Conservation (phyloP, 176 grass and related monocot species). For the sorghum (Sorghum bicolor) region DNA sequence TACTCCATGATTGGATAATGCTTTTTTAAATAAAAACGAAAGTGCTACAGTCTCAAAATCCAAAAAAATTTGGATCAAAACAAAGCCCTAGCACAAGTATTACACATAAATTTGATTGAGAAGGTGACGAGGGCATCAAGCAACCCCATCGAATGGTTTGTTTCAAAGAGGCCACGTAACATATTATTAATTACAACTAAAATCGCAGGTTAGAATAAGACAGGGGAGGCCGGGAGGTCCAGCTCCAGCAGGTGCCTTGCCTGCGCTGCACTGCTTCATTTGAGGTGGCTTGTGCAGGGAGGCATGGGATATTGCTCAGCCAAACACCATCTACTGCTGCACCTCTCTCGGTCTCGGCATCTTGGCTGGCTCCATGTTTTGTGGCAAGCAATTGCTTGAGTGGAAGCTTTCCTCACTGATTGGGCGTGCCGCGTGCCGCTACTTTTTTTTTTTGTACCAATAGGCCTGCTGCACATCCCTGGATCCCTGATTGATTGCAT, state of each 20-base stretch:
- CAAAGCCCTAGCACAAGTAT: too few species aligned
- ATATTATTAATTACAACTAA: not conserved
- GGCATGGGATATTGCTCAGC: too few species aligned
- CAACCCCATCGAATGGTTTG: not conserved
- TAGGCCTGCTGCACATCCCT: not conserved
- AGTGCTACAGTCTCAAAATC: too few species aligned
- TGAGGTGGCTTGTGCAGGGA: slow-evolving; percentile 21
- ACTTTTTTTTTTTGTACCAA: not conserved
- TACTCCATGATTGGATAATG: too few species aligned
- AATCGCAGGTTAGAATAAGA: not conserved
- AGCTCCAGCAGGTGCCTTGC: slow-evolving; percentile 3
- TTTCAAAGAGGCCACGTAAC: not conserved
- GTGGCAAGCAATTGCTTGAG: slow-evolving; percentile 39
- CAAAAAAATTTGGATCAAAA: too few species aligned
- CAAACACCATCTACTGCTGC: too few species aligned
- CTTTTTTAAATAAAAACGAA: too few species aligned
- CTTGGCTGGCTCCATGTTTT: not conserved
- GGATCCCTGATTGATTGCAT: not conserved
- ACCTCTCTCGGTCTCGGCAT: not conserved
- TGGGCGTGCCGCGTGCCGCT: not conserved
- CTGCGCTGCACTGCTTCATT: not conserved
- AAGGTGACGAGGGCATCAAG: not conserved
- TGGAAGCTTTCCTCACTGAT: slow-evolving; percentile 36
- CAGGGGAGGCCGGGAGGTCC: not conserved
- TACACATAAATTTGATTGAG: not conserved